Base-by-base conservation (phyloP, 2,329 filamentous ascomycete species). In the Phyllosticta citribraziliensis region DNA sequence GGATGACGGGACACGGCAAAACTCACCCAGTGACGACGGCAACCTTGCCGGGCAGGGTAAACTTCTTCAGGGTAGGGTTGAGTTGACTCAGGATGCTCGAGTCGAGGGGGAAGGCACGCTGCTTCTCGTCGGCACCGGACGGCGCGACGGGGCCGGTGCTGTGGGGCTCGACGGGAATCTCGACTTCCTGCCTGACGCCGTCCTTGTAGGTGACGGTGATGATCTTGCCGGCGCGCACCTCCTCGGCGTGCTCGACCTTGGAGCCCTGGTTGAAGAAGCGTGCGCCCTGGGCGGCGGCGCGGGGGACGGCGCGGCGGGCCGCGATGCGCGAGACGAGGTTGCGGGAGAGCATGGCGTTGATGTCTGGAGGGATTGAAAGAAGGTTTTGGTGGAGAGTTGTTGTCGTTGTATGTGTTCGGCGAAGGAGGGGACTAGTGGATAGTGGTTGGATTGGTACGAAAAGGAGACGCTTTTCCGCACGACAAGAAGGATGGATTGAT, bases 1-100 rank as follows among this genome's bases (percentile, higher is more conserved):
- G 62, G 25, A 25, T 62, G 57, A 22, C 22, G 24, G 25, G 35
- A 65, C 20, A 57, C 57, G 52, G 14, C 11, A 47, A 54, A 58
- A 70, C 81, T 72, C 80, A 86, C 84, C 85, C 88, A 71, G 88
- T 90, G 67, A 91, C 75, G 65, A 90, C 80, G 66, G 88, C 86
- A 61, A 86, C 83, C 80, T 89, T 89, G 71, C 80, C 85, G 72
- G 82, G 82, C 63, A 89, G 79, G 58, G 80, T 84, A 80, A 89
- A 87, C 74, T 82, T 87, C 74, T 84, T 80, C 75, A 90, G 79
- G 40, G 85, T 89, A 30, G 81, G 79, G 5, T 86, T 82, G 71
- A 89, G 78, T 52, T 78, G 73, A 56, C 80, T 72, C 72, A 79
- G 84, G 60, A 83, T 76, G 67, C 64, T 63, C 2, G 55, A 35